Percentiles rank a stretch among this genome's conserved stretches.
phyloP scores from a whole-genome alignment of 495 filamentous ascomycete genomes.

The Cetradonia linearis region DNA sequence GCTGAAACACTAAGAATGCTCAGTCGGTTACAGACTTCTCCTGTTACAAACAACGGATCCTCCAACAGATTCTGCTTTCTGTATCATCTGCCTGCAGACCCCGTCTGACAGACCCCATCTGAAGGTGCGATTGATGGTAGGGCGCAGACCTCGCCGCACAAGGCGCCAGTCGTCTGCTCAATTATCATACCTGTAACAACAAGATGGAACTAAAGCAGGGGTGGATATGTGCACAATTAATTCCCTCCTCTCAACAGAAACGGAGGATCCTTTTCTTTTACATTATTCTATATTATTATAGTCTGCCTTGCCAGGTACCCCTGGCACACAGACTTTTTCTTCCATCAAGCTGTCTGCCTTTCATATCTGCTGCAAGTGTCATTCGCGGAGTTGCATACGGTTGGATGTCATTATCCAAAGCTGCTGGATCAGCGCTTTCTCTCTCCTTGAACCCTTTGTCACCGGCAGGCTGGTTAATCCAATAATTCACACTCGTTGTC shows the following conservation, averaged over 20 bases:
- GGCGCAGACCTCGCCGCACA: neutral
- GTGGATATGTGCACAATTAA: neutral
- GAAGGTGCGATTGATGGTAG: neutral
- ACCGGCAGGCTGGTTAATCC: constrained; percentile 9
- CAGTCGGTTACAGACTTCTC: neutral
- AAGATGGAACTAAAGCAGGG: neutral
- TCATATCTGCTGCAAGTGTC: neutral
- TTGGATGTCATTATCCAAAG: constrained; percentile 2
- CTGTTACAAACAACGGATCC: constrained; percentile 4
- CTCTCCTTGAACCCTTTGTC: neutral
- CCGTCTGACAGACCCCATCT: neutral
- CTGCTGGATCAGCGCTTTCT: constrained; percentile 12
- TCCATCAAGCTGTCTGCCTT: neutral
- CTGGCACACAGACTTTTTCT: neutral
- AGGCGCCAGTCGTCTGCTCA: neutral
- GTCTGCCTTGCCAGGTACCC: neutral
- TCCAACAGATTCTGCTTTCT: neutral
- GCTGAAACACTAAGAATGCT: neutral
- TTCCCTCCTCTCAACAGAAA: neutral
- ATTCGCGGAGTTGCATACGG: neutral
- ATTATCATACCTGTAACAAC: constrained; percentile 4
- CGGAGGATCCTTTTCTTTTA: neutral
- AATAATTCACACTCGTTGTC: neutral
- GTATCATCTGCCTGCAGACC: neutral
- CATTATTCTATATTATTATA: neutral